Conservation (phyloP, 805 yeast species). For the Starmerella geochares region DNA sequence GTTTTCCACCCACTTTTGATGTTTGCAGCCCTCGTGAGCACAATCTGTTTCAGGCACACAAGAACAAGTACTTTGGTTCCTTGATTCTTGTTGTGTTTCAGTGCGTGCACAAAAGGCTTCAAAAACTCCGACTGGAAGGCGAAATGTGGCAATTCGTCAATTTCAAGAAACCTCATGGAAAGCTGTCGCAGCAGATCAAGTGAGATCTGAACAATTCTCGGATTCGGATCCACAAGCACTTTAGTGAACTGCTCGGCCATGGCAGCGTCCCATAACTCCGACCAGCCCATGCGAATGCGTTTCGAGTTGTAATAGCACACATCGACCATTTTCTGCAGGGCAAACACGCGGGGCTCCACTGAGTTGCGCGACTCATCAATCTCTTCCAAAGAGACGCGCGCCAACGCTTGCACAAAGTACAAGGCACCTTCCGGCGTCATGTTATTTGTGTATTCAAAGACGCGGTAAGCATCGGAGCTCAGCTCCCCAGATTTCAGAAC, state of each 20-base stretch:
- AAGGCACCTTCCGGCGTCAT: slow-evolving; percentile 77
- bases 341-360: slow-evolving; percentile 76
- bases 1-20: slow-evolving; percentile 94
- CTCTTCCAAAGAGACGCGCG: slow-evolving; percentile 82
- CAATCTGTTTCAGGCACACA: slow-evolving; percentile 80
- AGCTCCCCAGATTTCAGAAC: slow-evolving; percentile 31
- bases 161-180: slow-evolving; percentile 80
- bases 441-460: slow-evolving; percentile 71
- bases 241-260: slow-evolving; percentile 82
- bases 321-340: slow-evolving; percentile 91
- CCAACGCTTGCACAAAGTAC: slow-evolving; percentile 74
- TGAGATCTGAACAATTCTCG: slow-evolving; percentile 75
- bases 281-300: slow-evolving; percentile 93
- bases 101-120: slow-evolving; percentile 75
- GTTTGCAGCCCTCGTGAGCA: slow-evolving; percentile 57
- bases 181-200: slow-evolving; percentile 88
- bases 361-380: slow-evolving; percentile 79
- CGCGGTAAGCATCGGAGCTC: slow-evolving; percentile 59
- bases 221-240: slow-evolving; percentile 71
- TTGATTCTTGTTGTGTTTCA: slow-evolving; percentile 52
- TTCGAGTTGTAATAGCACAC: slow-evolving; percentile 96
- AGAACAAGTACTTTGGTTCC: slow-evolving; percentile 81
- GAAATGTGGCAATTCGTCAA: slow-evolving; percentile 91
- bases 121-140: slow-evolving; percentile 90
- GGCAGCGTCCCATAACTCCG: slow-evolving; percentile 75